Conservation (phyloP, 306 rosid genomes). For the Medicago lupulina region DNA sequence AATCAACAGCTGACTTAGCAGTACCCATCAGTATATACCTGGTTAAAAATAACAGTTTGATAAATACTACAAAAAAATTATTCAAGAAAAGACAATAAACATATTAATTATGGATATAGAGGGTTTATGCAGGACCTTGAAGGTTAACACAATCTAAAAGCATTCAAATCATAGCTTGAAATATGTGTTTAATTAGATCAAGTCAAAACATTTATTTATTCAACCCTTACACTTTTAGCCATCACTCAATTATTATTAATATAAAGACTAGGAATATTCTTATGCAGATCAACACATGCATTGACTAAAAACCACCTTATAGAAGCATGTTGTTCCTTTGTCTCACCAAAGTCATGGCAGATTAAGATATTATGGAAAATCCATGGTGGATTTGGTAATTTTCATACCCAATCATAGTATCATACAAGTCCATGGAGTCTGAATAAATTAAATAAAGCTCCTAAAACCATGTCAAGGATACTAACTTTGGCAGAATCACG, state of each 20-base stretch:
- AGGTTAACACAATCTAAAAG: constrained; percentile 24
- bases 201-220: constrained; percentile 20
- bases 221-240: constrained; percentile 8
- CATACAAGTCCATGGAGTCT: too few species aligned
- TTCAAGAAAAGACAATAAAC: not conserved
- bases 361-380: not conserved
- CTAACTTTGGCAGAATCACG: too few species aligned
- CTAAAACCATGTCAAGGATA: not conserved
- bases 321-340: constrained; percentile 2
- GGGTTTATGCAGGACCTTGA: not conserved
- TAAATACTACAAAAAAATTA: not conserved
- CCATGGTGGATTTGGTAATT: too few species aligned
- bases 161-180: constrained; percentile 13
- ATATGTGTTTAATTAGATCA: constrained; percentile 14
- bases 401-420: too few species aligned
- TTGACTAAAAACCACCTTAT: constrained; percentile 19
- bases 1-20: constrained; percentile 71
- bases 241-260: not conserved
- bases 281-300: constrained; percentile 7
- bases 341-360: not conserved
- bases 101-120: not conserved
- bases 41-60: constrained; percentile 31
- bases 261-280: not conserved
- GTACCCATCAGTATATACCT: constrained; percentile 64
- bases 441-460: not conserved